phyloP scores from a whole-genome alignment of 345 rosid genomes.

The Pseudoturritis turrita region DNA sequence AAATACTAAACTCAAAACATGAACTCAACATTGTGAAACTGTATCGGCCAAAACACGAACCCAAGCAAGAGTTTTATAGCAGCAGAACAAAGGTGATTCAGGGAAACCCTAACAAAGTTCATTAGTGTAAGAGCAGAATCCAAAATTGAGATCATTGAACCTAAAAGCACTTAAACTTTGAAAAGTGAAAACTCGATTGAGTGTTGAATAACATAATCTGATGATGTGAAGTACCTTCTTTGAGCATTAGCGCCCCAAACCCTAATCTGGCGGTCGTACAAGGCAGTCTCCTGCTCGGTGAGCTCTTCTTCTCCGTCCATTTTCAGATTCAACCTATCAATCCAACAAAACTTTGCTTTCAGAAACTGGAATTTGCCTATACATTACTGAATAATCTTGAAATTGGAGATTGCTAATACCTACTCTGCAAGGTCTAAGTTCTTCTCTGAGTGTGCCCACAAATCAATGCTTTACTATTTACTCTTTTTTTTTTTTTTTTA shows the following conservation, averaged over 20 bases:
- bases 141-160: too few relatives aligned
- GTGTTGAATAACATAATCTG: too few relatives aligned
- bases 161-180: too few relatives aligned
- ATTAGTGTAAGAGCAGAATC: not conserved
- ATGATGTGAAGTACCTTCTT: conserved; percentile 47
- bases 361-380: not conserved
- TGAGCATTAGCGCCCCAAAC: conserved; percentile 99
- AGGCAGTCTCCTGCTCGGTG: conserved; percentile 93
- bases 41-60: not conserved
- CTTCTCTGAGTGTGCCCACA: too few relatives aligned
- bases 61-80: not conserved
- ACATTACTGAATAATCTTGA: not conserved
- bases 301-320: conserved; percentile 92
- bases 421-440: not conserved
- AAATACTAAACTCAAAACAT: not conserved
- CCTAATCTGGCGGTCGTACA: conserved; percentile 95
- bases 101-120: not conserved
- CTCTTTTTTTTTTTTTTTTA: too few relatives aligned
- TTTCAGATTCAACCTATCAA: conserved; percentile 25
- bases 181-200: too few relatives aligned
- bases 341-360: not conserved
- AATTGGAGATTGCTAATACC: not conserved
- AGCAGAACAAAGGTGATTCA: not conserved
- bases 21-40: not conserved
- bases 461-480: too few relatives aligned